phyloP scores from a whole-genome alignment of 2,329 filamentous ascomycete species.

The Talaromyces sp. region DNA sequence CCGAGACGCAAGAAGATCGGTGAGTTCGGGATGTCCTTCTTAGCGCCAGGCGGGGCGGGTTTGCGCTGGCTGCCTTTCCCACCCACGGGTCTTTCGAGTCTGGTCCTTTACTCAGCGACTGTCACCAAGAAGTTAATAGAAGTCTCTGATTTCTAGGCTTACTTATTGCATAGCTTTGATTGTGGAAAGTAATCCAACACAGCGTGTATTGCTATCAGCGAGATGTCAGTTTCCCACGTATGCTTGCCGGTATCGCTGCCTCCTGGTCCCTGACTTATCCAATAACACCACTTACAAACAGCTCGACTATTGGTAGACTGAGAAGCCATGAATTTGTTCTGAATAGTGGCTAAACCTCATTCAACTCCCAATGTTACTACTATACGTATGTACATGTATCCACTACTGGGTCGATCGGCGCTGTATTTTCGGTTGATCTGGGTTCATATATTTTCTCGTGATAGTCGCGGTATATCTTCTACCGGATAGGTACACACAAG shows the following conservation, averaged over 20 bases:
- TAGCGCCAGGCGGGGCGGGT: conserved; percentile 13
- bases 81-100: neutral
- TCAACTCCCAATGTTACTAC: neutral
- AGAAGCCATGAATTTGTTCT: neutral
- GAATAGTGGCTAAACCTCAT: neutral
- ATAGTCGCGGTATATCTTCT: too few species aligned
- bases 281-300: neutral
- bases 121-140: neutral
- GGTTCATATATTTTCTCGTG: neutral
- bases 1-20: conserved; percentile 33
- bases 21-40: conserved; percentile 19
- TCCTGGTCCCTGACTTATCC: neutral
- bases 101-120: neutral
- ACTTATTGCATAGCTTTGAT: neutral
- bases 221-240: neutral
- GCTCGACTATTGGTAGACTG: neutral
- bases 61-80: neutral
- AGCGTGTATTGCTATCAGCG: neutral
- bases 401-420: neutral
- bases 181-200: neutral
- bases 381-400: neutral
- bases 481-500: neutral
- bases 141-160: neutral
- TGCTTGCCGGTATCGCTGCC: neutral
- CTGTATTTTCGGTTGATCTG: neutral